Conservation (phyloP, 192 early-diverging fungal species). For the Diversispora eburnea region DNA sequence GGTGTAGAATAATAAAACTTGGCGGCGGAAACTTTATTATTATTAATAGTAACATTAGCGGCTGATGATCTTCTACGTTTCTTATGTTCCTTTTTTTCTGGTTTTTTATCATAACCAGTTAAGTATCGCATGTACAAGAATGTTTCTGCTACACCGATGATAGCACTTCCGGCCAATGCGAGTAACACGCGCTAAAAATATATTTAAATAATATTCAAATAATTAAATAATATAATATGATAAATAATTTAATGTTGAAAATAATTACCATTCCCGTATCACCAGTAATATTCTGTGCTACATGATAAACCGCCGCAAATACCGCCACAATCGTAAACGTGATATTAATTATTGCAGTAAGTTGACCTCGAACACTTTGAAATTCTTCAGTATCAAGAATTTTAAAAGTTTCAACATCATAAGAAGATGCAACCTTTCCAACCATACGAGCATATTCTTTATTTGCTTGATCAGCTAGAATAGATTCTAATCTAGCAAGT, state of each 20-base stretch:
- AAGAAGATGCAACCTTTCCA: conserved; percentile 22
- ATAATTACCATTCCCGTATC: conserved; percentile 29
- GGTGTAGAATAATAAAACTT: not conserved
- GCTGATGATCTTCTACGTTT: conserved; percentile 10
- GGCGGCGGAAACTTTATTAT: no score
- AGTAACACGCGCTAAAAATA: conserved; percentile 30
- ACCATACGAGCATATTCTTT: conserved; percentile 32
- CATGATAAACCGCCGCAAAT: conserved; percentile 30
- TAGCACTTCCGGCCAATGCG: conserved; percentile 19
- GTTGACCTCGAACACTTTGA: conserved; percentile 22
- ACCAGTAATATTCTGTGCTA: conserved; percentile 28
- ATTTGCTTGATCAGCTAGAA: conserved; percentile 32
- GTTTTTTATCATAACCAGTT: conserved; percentile 21
- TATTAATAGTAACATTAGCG: not conserved
- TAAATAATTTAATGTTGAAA: not conserved
- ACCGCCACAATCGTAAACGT: conserved; percentile 32
- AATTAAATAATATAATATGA: not conserved
- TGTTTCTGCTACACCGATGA: conserved; percentile 29
- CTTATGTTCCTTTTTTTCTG: conserved; percentile 2
- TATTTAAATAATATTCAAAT: not conserved
- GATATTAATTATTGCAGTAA: conserved; percentile 31
- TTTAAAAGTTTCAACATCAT: conserved; percentile 30
- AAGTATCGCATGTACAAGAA: conserved; percentile 32
- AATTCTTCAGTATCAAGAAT: conserved; percentile 28
- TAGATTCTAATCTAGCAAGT: conserved; percentile 20